Percentiles rank a stretch among this genome's conserved stretches.
These are phyloP conservation scores for Suzukiozyma palmioleophila DNA, from an alignment of 1,139 yeast species.

Conservation along the genomic window DNA sequence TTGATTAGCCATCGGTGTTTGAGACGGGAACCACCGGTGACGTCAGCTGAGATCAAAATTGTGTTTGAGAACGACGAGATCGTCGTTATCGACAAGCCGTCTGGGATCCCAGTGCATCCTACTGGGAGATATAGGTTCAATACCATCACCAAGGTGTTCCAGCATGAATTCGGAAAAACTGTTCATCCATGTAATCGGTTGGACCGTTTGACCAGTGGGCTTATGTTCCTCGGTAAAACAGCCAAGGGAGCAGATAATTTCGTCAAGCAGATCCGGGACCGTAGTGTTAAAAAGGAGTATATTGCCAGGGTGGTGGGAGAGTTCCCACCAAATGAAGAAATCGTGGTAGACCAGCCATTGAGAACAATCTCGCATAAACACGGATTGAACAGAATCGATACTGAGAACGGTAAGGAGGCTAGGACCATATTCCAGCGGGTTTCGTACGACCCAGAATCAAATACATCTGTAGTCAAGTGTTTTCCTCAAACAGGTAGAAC, in stretches of 20 bases:
- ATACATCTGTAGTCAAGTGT: conserved; percentile 72
- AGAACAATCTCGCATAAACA: conserved; percentile 72
- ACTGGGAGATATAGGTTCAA: conserved; percentile 89
- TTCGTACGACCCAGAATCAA: conserved; percentile 53
- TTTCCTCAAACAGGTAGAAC: conserved; percentile 88
- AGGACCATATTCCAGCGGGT: conserved; percentile 50
- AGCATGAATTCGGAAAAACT: conserved; percentile 56
- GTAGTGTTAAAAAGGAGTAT: conserved; percentile 78
- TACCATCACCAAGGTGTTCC: conserved; percentile 77
- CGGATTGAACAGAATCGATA: conserved; percentile 68
- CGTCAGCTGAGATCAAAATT: conserved; percentile 63
- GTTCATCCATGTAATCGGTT: conserved; percentile 91
- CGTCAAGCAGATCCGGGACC: conserved; percentile 68
- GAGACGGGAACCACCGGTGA: conserved; percentile 88
- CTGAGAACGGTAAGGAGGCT: conserved; percentile 63
- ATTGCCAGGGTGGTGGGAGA: conserved; percentile 84
- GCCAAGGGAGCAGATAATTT: conserved; percentile 76
- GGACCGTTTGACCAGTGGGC: conserved; percentile 88
- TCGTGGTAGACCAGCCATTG: conserved; percentile 65
- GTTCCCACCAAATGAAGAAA: conserved; percentile 54
- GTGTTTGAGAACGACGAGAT: conserved; percentile 77
- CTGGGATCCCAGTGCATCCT: conserved; percentile 96
- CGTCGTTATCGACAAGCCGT: conserved; percentile 87
- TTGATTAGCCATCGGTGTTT: conserved; percentile 77
- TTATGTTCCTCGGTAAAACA: conserved; percentile 87